phyloP scores from a whole-genome alignment of 2,329 filamentous ascomycete species.

The Fusarium sp. region DNA sequence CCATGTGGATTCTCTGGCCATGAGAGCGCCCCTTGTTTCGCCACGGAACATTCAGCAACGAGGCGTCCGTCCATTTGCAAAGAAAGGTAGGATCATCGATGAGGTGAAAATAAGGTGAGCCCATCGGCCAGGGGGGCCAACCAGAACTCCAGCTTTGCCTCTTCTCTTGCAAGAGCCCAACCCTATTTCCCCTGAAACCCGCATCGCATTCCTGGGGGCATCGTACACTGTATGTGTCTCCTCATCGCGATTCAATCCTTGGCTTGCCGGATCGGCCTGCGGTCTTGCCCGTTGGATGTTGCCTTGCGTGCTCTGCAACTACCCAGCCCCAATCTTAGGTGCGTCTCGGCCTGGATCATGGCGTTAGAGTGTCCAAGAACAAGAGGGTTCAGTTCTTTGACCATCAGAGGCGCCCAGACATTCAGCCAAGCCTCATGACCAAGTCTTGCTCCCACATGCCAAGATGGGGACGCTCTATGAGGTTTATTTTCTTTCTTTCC shows the following conservation, averaged over 20 bases:
- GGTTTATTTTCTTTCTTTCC: slow-evolving; percentile 6
- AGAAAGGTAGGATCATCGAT: slow-evolving; percentile 1
- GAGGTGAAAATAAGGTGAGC: slow-evolving; percentile 24
- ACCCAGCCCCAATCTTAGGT: neutral
- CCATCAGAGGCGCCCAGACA: slow-evolving; percentile 13
- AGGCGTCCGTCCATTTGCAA: neutral
- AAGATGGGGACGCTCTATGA: neutral
- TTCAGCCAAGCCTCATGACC: slow-evolving; percentile 18
- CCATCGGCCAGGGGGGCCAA: neutral
- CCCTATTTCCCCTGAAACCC: slow-evolving; percentile 34
- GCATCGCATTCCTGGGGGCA: slow-evolving; percentile 22
- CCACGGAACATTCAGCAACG: neutral
- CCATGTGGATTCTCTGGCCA: neutral
- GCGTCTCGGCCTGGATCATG: slow-evolving; percentile 25
- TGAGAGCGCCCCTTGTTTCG: slow-evolving; percentile 15
- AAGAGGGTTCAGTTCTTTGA: slow-evolving; percentile 7
- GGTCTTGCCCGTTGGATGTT: neutral
- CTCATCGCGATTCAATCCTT: slow-evolving; percentile 11
- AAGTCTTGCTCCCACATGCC: neutral
- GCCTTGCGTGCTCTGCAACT: neutral
- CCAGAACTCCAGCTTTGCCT: neutral
- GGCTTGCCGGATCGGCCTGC: slow-evolving; percentile 7
- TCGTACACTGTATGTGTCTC: slow-evolving; percentile 14
- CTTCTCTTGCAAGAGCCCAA: neutral
- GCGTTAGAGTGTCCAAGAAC: slow-evolving; percentile 8